Base-by-base conservation (phyloP, 2,329 filamentous ascomycete species). In the Diaporthe sp. region DNA sequence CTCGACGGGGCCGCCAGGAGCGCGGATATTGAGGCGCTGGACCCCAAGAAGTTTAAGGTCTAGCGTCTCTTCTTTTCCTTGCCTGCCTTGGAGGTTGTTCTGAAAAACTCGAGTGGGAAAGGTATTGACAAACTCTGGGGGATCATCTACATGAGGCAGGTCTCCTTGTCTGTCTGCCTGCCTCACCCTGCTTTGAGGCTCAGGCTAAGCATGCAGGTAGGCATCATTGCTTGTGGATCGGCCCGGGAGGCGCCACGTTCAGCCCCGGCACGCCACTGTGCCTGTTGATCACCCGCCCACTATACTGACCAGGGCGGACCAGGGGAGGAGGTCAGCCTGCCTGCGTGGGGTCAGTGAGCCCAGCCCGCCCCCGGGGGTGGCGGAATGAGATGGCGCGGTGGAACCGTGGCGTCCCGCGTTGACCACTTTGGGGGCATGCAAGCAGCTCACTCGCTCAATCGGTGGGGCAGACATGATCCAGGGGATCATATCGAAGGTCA, bases 1-100 rank as follows among this genome's bases (percentile, higher is more conserved):
- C 91, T 96, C 79, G 94, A 96, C 71, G 94, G 94, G 0, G 83
- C 85, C 75, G 90, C 92, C 1, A 92, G 83, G 79, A 95, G 93
- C 78, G 92, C 93, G 6, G 88, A 92, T 76, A 87, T 95, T 39
- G 85, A 85, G 1, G 89, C 87, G 50, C 81, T 96, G 76, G 92
- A 96, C 81, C 94, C 94, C 1, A 88, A 88, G 78, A 90, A 87
- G 78, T 91, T 91, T 74, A 89, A 88, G 79, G 85, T 90, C 19
- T 90, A 79, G 80, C 19, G 71, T 51, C 4, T 17, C 15, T 12
- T 42, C 1, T 3, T 10, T 13, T 58, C 8, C 35, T 4, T 17
- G 12, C 27, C 27, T 35, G 15, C 8, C 19, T n/a, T 56, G 17
- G 17, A 8, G 22, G 10, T 37, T 32, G 32, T 22, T 37, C 10